Evolutionary conservation across 805 yeast genomes (phyloP).

Genomic region (Hanseniaspora clermontiae): DNA sequence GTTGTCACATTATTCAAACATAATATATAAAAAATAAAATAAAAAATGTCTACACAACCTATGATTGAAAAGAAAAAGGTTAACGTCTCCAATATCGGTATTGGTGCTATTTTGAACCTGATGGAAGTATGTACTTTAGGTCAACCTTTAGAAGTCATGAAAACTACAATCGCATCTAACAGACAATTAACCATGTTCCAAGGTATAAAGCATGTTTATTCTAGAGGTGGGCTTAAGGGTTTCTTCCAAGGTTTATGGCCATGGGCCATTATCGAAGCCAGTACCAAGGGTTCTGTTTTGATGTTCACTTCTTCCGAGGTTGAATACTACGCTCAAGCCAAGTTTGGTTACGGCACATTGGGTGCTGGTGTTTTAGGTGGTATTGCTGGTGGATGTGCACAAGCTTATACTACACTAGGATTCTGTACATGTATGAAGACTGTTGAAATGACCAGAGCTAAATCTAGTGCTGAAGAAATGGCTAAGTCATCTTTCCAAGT

Average conservation of each 20-base stretch:
- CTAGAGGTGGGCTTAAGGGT: slow-evolving; percentile 84
- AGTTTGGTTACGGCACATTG: slow-evolving; percentile 55
- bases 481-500: slow-evolving; percentile 72
- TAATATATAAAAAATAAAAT: background rate
- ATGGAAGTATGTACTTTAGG: slow-evolving; percentile 91
- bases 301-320: slow-evolving; percentile 86
- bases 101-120: slow-evolving; percentile 87
- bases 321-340: slow-evolving; percentile 55
- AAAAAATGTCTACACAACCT: slow-evolving; percentile 7
- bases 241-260: slow-evolving; percentile 97
- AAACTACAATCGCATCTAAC: slow-evolving; percentile 98
- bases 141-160: slow-evolving; percentile 90
- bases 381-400: slow-evolving; percentile 89
- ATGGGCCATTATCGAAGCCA: slow-evolving; percentile 99
- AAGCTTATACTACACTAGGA: slow-evolving; percentile 93
- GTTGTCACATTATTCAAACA: background rate
- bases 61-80: slow-evolving; percentile 66
- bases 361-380: slow-evolving; percentile 91
- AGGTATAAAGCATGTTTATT: slow-evolving; percentile 68
- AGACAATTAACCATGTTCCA: slow-evolving; percentile 54
- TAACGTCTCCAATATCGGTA: slow-evolving; percentile 73
- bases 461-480: slow-evolving; percentile 48
- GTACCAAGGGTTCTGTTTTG: slow-evolving; percentile 96
- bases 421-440: slow-evolving; percentile 99
- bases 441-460: slow-evolving; percentile 86